Evolutionary conservation across 2,329 filamentous ascomycete genomes (phyloP), one percentile per base, ranked within the genome.

Genomic region (Orbilia oligospora): DNA sequence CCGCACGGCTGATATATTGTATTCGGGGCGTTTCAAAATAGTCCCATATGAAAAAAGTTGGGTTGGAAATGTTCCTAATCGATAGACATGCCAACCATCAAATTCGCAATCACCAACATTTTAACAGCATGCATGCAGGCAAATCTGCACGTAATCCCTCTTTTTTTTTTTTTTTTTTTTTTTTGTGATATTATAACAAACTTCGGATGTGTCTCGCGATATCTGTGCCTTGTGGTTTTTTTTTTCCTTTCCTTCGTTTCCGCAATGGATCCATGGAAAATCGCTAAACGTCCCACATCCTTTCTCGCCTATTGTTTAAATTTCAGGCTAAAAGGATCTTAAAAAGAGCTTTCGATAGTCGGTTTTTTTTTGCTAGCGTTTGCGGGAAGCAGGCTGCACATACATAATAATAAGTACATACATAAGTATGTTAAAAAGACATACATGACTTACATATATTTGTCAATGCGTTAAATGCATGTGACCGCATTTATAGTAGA

Each of bases 311-410:
- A 30, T 5, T 12, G 27, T 53, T n/a, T n/a, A n/a, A n/a, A n/a
- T n/a, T n/a, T 53, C 49, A 53, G 49, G 12, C 49, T 53, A 22
- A 33, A 53, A n/a, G 16, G 49, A 53, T 53, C 49, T 16, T 2
- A 38, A 10, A 38, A 38, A 38, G 36, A 10, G 2, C 36, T 5
- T 38, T 41, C 48, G 22, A 51, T 27, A 27, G 3, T 49, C 10
- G 48, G 27, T 51, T 51, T 9, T 22, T 51, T 8, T 6, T 36
- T 1, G 33, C 10, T 12, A 36, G 33, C 33, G 9, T 12, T 30
- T 30, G 27, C 33, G 18, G 38, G 38, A 49, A 53, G 49, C 3
- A 10, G 33, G 10, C 5, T 12, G 33, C 38, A 41, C 14, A 16
- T 41, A 41, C 38, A 41, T 41, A 41, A 41, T n/a, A n/a, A n/a